A percentile compares a stretch with the other conserved stretches of the same genome.
Evolutionary conservation across 371 early-diverging fungal species (phyloP).

Genomic region (Syncephalis fuscata): DNA sequence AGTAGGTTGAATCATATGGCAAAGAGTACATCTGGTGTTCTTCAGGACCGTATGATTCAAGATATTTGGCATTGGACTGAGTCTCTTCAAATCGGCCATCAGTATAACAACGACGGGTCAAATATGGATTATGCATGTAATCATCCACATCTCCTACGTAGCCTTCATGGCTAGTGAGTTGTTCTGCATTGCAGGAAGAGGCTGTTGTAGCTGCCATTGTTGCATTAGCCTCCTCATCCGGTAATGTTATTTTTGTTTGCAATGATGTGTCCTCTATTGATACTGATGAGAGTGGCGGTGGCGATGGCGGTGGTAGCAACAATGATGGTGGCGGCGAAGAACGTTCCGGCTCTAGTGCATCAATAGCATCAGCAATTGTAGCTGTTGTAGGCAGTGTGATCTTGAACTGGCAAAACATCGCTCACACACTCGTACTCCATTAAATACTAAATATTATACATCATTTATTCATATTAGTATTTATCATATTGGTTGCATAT

Average conservation of each 20-base stretch:
- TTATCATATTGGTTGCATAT: too few species aligned
- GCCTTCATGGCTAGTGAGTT: neutral
- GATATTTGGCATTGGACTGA: slow-evolving; percentile 17
- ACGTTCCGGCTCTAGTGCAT: too few species aligned
- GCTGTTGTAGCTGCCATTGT: neutral
- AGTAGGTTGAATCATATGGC: slow-evolving; percentile 60
- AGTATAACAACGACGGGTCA: slow-evolving; percentile 46
- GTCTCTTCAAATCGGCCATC: slow-evolving; percentile 23
- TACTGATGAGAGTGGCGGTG: neutral
- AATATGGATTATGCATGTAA: slow-evolving; percentile 58
- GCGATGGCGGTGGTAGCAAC: slow-evolving; percentile 24
- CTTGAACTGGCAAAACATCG: neutral
- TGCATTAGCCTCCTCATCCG: neutral
- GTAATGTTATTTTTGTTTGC: neutral
- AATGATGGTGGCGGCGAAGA: too few species aligned
- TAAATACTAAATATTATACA: neutral
- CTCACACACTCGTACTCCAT: neutral
- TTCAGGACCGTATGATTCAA: slow-evolving; percentile 56
- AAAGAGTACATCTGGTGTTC: slow-evolving; percentile 66
- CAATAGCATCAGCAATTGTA: too few species aligned
- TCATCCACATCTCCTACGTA: slow-evolving; percentile 54
- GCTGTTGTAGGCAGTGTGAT: too few species aligned
- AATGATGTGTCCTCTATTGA: too few species aligned
- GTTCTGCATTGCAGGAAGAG: too few species aligned
- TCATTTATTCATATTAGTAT: neutral